Evolutionary conservation across 2,329 filamentous ascomycete genomes (phyloP).

Genomic region (Botrytis hyacinthi): DNA sequence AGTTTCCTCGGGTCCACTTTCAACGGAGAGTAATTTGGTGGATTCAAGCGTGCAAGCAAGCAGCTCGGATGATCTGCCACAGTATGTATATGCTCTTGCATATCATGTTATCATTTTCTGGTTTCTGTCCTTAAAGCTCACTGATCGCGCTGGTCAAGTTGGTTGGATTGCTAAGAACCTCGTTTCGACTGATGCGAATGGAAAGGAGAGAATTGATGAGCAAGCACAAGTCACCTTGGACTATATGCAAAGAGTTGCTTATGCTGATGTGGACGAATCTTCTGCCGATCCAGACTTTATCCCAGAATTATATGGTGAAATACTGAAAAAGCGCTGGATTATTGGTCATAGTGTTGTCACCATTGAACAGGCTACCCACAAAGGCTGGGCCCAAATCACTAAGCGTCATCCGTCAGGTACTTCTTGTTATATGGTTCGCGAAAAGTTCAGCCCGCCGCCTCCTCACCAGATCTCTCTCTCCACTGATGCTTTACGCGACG

Average conservation of each 20-base stretch:
- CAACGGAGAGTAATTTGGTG: conserved; percentile 43
- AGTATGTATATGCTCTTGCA: conserved; percentile 90
- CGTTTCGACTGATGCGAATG: conserved; percentile 71
- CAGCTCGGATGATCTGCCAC: conserved; percentile 72
- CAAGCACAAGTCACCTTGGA: conserved; percentile 92
- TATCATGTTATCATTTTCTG: conserved; percentile 97
- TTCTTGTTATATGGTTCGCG: conserved; percentile 51
- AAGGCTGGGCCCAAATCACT: conserved; percentile 68
- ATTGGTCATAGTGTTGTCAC: conserved; percentile 73
- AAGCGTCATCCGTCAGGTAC: conserved; percentile 70
- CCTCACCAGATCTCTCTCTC: conserved; percentile 53
- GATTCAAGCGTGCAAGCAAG: conserved; percentile 42
- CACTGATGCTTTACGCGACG: conserved; percentile 50
- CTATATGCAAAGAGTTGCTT: conserved; percentile 87
- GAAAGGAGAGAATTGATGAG: conserved; percentile 77
- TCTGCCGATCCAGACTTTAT: conserved; percentile 64
- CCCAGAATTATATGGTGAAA: conserved; percentile 61
- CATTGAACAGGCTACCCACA: conserved; percentile 65
- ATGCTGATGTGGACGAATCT: conserved; percentile 80
- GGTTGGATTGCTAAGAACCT: conserved; percentile 88
- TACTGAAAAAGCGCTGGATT: conserved; percentile 67
- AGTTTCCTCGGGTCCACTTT: conserved; percentile 26
- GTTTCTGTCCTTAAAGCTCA: conserved; percentile 86
- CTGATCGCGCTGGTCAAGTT: conserved; percentile 79
- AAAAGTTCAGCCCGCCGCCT: conserved; percentile 58